Conservation (phyloP, 2,329 filamentous ascomycete species). For the Blastomyces gilchristii region DNA sequence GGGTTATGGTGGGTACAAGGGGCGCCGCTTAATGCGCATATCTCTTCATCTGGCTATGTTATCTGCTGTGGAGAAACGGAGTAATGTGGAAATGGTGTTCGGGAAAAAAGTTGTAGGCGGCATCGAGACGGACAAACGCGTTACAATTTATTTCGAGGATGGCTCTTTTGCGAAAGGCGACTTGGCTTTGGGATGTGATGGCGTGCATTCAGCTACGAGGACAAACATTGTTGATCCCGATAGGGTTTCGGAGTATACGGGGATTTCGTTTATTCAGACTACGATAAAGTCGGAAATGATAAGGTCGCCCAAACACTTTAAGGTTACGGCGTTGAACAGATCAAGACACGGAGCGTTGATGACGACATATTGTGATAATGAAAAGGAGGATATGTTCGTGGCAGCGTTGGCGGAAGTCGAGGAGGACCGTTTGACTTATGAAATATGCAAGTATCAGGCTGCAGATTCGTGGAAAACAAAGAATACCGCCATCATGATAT, state of each 20-base stretch:
- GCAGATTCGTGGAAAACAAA: slow-evolving; percentile 22
- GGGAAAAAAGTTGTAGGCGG: slow-evolving; percentile 33
- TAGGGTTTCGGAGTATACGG: slow-evolving; percentile 31
- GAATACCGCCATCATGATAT: slow-evolving; percentile 25
- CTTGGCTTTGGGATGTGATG: slow-evolving; percentile 33
- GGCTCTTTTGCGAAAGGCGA: slow-evolving; percentile 26
- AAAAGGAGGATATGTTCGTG: slow-evolving; percentile 30
- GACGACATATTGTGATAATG: slow-evolving; percentile 30
- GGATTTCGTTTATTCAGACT: slow-evolving; percentile 33
- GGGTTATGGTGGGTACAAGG: slow-evolving; percentile 33
- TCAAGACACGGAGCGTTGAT: slow-evolving; percentile 32
- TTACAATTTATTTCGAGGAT: slow-evolving; percentile 32
- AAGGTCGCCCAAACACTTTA: slow-evolving; percentile 27
- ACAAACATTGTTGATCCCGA: slow-evolving; percentile 30
- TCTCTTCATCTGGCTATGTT: slow-evolving; percentile 34
- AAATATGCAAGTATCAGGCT: slow-evolving; percentile 11
- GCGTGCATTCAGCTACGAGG: slow-evolving; percentile 32
- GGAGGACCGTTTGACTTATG: slow-evolving; percentile 22
- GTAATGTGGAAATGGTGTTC: slow-evolving; percentile 32
- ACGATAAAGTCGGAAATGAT: slow-evolving; percentile 22
- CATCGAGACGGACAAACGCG: slow-evolving; percentile 24
- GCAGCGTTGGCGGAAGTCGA: slow-evolving; percentile 32
- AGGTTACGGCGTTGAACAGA: slow-evolving; percentile 31
- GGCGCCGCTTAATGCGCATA: slow-evolving; percentile 34
- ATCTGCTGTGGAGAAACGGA: slow-evolving; percentile 27